A percentile compares a stretch with the other conserved stretches of the same genome.
Evolutionary conservation across 2,329 filamentous ascomycete species (phyloP).

Genomic region (Raffaelea ambrosiae): DNA sequence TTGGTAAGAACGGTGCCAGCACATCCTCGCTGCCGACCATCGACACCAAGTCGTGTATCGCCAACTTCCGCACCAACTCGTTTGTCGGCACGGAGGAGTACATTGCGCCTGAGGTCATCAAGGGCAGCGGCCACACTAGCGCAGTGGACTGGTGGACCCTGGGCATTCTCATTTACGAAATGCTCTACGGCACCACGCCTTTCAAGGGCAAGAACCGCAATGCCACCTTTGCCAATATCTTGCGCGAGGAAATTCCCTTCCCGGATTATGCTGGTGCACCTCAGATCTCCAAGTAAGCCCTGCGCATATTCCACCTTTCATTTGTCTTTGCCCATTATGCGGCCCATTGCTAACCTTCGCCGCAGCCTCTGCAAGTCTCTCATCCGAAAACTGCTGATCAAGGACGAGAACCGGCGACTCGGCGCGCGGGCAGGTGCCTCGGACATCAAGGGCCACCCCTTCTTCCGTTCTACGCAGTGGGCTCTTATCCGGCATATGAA

Average conservation of each 20-base stretch:
- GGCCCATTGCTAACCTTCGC: slow-evolving; percentile 5
- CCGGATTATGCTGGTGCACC: slow-evolving; percentile 78
- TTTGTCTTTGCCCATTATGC: background rate
- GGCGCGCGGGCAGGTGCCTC: slow-evolving; percentile 92
- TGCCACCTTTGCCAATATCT: slow-evolving; percentile 93
- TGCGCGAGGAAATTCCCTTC: slow-evolving; percentile 92
- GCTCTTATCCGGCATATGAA: slow-evolving; percentile 96
- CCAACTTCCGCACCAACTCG: slow-evolving; percentile 95
- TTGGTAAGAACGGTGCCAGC: slow-evolving; percentile 80
- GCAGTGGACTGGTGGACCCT: slow-evolving; percentile 99
- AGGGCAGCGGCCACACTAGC: slow-evolving; percentile 95
- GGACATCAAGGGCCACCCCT: slow-evolving; percentile 91
- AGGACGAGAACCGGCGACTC: slow-evolving; percentile 88
- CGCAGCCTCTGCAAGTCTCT: slow-evolving; percentile 86
- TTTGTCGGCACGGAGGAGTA: slow-evolving; percentile 99
- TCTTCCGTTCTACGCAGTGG: slow-evolving; percentile 96
- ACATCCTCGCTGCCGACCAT: slow-evolving; percentile 88
- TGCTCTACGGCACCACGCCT: slow-evolving; percentile 95
- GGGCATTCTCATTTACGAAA: slow-evolving; percentile 95
- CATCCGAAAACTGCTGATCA: slow-evolving; percentile 94
- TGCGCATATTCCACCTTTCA: too few species aligned
- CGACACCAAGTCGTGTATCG: slow-evolving; percentile 96
- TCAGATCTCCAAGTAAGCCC: slow-evolving; percentile 89
- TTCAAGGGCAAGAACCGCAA: slow-evolving; percentile 99
- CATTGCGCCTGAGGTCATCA: slow-evolving; percentile 97